Conservation (phyloP, 495 filamentous ascomycete genomes). For the Xylaria nigripes region DNA sequence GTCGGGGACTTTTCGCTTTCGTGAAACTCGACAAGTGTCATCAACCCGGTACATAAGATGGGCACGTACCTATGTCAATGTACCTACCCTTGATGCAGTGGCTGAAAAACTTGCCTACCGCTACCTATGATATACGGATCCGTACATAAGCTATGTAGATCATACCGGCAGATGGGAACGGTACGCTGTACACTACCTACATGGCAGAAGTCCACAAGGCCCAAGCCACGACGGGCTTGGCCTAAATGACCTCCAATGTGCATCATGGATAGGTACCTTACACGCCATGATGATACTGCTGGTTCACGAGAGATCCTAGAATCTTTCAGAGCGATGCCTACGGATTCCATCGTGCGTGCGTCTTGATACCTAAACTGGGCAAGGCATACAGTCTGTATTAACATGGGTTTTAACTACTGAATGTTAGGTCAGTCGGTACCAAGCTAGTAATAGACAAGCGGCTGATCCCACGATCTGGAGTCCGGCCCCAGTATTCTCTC, state of each 20-base stretch:
- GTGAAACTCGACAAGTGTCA: no score
- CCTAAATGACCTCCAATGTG: constrained; percentile 7
- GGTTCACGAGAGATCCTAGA: no score
- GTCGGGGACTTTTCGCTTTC: background rate
- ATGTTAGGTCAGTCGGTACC: no score
- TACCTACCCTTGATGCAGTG: no score
- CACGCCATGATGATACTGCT: constrained; percentile 5
- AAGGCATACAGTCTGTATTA: no score
- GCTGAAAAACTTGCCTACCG: no score
- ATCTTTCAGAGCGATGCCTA: no score
- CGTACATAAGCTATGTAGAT: background rate
- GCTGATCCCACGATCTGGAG: constrained; percentile 6
- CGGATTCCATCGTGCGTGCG: no score
- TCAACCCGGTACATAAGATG: no score
- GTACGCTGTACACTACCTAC: background rate
- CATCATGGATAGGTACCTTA: background rate
- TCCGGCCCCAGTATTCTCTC: background rate
- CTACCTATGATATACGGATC: background rate
- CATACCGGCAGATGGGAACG: background rate
- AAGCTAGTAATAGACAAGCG: constrained; percentile 4
- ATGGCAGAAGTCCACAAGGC: background rate
- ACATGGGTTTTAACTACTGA: no score
- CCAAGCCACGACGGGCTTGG: constrained; percentile 5
- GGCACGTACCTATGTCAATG: no score
- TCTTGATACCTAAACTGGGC: no score